Base-by-base conservation (phyloP, 257 asterid genomes). In the Nyctanthes arbortristis region DNA sequence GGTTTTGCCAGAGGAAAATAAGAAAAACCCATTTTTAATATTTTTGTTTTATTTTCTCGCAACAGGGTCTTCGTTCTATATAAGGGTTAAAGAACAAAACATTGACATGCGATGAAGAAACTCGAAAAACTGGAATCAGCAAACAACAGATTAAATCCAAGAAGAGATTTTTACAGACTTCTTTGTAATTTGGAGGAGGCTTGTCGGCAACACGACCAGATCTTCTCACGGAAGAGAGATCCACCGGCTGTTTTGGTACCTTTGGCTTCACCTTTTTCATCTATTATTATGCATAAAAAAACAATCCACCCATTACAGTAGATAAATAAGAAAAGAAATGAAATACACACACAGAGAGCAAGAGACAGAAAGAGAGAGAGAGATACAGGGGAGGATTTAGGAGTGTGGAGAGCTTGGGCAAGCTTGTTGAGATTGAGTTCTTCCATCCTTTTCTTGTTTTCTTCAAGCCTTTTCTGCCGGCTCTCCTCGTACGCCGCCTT, bases 371-470 rank as follows among this genome's bases (percentile, higher is more conserved):
- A 24, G 14, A 20, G 18, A 36, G 67, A n/a, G 0, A n/a, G n/a
- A n/a, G n/a, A n/a, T 56, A 88, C 96, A 10, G 91, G 91, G 65
- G 90, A 83, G 8, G 86, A 54, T 43, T 84, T 90, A 13, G 85
- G 87, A 49, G 79, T 68, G 66, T 55, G 89, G 35, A 90, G 85
- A 36, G 84, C 72, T 62, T 74, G 84, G 61, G 85, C 75, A 7
- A 88, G 88, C 77, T 83, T 84, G 79, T 70, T 74, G 75, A 90
- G 88, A 55, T 88, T 86, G 35, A 90, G 87, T 20, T 88, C 87
- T 31, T 84, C 92, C 81, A 86, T 81, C 72, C 95, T 83, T 68
- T 73, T 86, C 86, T 83, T 86, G 83, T 90, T 90, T 79, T 88
- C 89, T 75, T 86, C 89, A 47, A 88, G 68, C 72, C 88, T 82